Percentiles rank a stretch among this genome's conserved stretches.
These are phyloP conservation scores for Carex arenaria DNA, from an alignment of 202 grass and related monocot genomes.

Conservation along the genomic window DNA sequence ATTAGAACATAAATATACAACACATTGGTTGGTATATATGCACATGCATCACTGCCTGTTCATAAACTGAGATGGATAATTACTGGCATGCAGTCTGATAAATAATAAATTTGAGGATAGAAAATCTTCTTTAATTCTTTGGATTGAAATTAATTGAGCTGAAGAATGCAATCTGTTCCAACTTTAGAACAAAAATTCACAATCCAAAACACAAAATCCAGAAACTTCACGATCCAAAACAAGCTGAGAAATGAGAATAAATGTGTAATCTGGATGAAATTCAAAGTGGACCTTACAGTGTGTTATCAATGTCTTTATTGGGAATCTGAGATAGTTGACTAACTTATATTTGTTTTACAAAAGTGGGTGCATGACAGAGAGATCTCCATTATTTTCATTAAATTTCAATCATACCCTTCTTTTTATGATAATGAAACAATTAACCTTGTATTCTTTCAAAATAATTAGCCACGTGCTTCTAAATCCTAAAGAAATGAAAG, in stretches of 20 bases:
- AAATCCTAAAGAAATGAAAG: neutral
- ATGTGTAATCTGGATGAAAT: neutral
- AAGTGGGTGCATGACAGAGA: slow-evolving; percentile 18
- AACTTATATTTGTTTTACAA: neutral
- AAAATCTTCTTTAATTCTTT: neutral
- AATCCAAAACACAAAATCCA: neutral
- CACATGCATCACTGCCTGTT: slow-evolving; percentile 9
- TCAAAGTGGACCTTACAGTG: neutral
- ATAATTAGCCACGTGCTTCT: neutral
- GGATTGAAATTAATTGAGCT: neutral
- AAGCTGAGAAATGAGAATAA: neutral
- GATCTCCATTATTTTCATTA: slow-evolving; percentile 17
- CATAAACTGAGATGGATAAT: neutral
- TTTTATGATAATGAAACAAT: neutral
- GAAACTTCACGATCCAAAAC: neutral
- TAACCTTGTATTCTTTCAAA: neutral
- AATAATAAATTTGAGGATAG: neutral
- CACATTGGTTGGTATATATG: neutral
- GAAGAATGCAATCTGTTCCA: too few relatives aligned
- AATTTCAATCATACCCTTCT: neutral
- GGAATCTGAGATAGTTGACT: slow-evolving; percentile 12
- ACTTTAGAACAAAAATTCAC: neutral
- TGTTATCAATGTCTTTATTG: neutral
- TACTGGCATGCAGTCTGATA: neutral
- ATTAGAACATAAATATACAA: neutral